Evolutionary conservation across 1,284 basidiomycete species (phyloP).

Genomic region (Polyporus tsugae): DNA sequence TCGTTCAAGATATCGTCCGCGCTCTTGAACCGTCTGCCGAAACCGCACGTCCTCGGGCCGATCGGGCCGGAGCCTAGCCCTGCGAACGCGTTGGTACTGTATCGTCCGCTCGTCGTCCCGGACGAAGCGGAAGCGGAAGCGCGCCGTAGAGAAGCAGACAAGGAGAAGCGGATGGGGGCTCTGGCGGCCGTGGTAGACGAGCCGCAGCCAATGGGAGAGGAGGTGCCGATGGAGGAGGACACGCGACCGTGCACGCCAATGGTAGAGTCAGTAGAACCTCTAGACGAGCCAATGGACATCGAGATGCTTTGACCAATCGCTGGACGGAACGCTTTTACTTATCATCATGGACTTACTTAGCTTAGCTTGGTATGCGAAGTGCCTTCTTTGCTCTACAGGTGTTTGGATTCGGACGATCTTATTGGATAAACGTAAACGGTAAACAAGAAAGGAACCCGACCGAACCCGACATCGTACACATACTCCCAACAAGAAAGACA

Average conservation of each 20-base stretch:
- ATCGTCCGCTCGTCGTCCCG: constrained; percentile 51
- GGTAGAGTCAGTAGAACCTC: constrained; percentile 21
- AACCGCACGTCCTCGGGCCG: constrained; percentile 21
- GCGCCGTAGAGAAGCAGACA: constrained; percentile 12
- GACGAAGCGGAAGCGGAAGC: constrained; percentile 33
- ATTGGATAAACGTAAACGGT: constrained; percentile 3
- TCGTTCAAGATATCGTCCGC: constrained; percentile 52
- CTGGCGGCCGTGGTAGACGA: constrained; percentile 2
- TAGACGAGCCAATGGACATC: constrained; percentile 68
- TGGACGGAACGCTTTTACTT: neutral
- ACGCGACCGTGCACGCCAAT: constrained; percentile 26
- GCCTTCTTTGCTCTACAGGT: neutral
- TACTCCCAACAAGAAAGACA: constrained; percentile 1
- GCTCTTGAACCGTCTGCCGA: constrained; percentile 51
- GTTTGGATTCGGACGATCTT: neutral
- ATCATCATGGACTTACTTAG: neutral
- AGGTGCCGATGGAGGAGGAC: constrained; percentile 30
- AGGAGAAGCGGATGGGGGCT: constrained; percentile 14
- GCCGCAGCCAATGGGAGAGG: constrained; percentile 21
- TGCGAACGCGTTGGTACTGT: constrained; percentile 67
- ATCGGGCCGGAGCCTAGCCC: constrained; percentile 31
- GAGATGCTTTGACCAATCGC: constrained; percentile 43
- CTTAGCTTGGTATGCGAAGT: neutral
- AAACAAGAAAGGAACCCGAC: constrained; percentile 9
- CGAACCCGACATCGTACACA: neutral